Base-by-base conservation (phyloP, 495 filamentous ascomycete genomes). In the Evansstolkia leycettana region DNA sequence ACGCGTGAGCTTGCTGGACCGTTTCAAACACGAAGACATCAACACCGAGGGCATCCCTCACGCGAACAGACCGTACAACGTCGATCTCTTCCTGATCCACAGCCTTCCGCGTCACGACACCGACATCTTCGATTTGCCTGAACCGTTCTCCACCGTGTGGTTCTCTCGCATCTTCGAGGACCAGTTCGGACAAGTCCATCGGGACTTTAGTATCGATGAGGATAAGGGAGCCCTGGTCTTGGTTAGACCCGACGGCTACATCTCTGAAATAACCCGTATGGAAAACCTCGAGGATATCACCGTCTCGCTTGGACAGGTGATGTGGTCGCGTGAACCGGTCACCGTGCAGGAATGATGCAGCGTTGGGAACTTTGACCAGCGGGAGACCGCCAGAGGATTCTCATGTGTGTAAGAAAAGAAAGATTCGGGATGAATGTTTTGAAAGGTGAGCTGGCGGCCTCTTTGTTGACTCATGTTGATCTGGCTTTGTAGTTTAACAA, bases 171-270 rank as follows among this genome's bases (percentile, higher is more conserved):
- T 29, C 5, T 37, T 28, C 25, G 31, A 19, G 15, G 37, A 39
- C 12, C 18, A 13, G 14, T 17, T 15, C 4, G 19, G 20, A 12
- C 13, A 20, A 10, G 28, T 10, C n/a, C 37, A 33, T 17, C 16
- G 7, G 12, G 9, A 30, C 9, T 13, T 32, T n/a, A 29, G 28
- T 3, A 18, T 33, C 15, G 15, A 17, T 11, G 9, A 5, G 24
- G 3, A 24, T 12, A 5, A 5, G 1, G 37, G 37, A 16, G 37
- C 37, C 2, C 12, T 39, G 37, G 30, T 33, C 11, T 16, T 40
- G 9, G 38, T 36, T 7, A 11, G 38, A 2, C 38, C 38, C 16
- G 38, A 40, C 32, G 33, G 38, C 2, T 36, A 40, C 33, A 19
- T 40, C 12, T 20, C 30, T 1, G 12, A 25, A 9, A 23, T 36